Percentiles rank a stretch among this genome's conserved stretches.
These are phyloP conservation scores for Lodderomyces margitis DNA, from an alignment of 1,139 yeast genomes.

Conservation along the genomic window DNA sequence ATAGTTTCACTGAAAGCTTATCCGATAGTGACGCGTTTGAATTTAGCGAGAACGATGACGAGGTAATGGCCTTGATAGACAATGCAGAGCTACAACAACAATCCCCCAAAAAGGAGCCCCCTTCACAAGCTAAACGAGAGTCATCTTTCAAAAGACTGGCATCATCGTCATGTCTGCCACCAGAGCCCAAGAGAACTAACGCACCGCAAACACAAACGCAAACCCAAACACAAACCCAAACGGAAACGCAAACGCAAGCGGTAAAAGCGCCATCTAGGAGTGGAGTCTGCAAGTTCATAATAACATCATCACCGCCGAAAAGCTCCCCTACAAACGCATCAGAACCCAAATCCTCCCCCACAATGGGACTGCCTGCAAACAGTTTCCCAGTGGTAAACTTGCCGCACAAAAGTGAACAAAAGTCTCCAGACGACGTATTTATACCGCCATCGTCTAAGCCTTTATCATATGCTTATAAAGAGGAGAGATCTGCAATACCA, in stretches of 20 bases:
- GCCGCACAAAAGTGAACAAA: background rate
- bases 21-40: slow-evolving; percentile 6
- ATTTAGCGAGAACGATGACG: slow-evolving; percentile 8
- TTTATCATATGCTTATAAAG: background rate
- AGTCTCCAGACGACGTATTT: background rate
- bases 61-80: slow-evolving; percentile 3
- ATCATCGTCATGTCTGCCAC: background rate
- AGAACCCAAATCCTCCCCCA: slow-evolving; percentile 1
- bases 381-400: background rate
- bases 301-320: slow-evolving; percentile 8
- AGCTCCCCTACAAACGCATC: background rate
- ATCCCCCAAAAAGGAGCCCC: background rate
- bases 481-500: slow-evolving; percentile 1
- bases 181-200: background rate
- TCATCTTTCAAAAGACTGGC: slow-evolving; percentile 2
- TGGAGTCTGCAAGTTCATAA: slow-evolving; percentile 7
- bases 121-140: background rate
- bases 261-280: slow-evolving; percentile 4
- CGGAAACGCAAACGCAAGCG: slow-evolving; percentile 1
- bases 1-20: background rate
- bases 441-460: background rate
- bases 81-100: slow-evolving; percentile 4
- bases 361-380: background rate
- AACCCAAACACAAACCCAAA: too few species aligned
- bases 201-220: background rate